Evolutionary conservation across 1,139 yeast genomes (phyloP).

Genomic region (Sugiyamaella paludigena): DNA sequence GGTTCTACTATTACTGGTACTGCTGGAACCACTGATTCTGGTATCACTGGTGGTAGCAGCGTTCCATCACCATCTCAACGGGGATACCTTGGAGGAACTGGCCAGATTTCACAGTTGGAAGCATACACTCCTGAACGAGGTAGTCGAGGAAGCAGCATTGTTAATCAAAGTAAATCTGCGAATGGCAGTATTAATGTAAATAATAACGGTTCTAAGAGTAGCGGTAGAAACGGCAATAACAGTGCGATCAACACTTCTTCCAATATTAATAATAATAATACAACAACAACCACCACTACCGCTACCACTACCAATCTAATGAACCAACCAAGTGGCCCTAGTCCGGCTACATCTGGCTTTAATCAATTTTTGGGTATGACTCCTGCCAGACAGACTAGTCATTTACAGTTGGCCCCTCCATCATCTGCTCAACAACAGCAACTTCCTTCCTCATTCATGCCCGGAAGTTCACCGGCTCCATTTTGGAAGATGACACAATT

Average conservation of each 20-base stretch:
- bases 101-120: slow-evolving; percentile 50
- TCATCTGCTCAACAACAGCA: slow-evolving; percentile 42
- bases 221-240: neutral
- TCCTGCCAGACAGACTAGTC: slow-evolving; percentile 30
- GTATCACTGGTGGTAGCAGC: slow-evolving; percentile 36
- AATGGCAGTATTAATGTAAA: slow-evolving; percentile 2
- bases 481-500: slow-evolving; percentile 44
- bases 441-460: slow-evolving; percentile 42
- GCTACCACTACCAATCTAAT: slow-evolving; percentile 3
- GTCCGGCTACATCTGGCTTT: no score
- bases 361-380: slow-evolving; percentile 20
- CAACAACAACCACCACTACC: slow-evolving; percentile 2
- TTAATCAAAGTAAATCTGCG: neutral
- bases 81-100: slow-evolving; percentile 37
- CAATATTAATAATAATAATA: neutral
- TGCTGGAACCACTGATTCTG: slow-evolving; percentile 3
- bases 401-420: slow-evolving; percentile 40
- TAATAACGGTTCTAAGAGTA: neutral
- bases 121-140: slow-evolving; percentile 86
- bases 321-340: slow-evolving; percentile 11
- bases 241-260: slow-evolving; percentile 1
- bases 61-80: slow-evolving; percentile 35
- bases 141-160: slow-evolving; percentile 8
- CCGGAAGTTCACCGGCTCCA: slow-evolving; percentile 43
- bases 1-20: slow-evolving; percentile 32